Base-by-base conservation (phyloP, 108 stramenopile genomes). In the Skeletonema menzelii region DNA sequence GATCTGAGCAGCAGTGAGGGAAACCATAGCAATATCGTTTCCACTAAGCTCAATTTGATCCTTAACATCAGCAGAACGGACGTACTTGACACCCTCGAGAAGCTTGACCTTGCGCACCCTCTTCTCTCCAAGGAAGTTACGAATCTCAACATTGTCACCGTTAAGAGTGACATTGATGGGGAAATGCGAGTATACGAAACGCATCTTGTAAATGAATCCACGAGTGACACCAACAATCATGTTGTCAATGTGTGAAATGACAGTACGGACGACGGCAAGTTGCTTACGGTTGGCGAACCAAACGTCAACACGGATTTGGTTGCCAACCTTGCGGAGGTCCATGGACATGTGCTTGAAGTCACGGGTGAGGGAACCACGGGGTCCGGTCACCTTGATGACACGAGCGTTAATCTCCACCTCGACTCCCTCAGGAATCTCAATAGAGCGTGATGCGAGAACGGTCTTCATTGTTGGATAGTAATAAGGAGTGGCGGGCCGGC, bases 71-170 rank as follows among this genome's bases (percentile, higher is more conserved):
- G 87, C 88, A 34, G 96, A 87, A 74, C 97, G 93, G 27, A 85
- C 79, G 84, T 97, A 98, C 60, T 86, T 84, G 56, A 98, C 98
- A 46, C 98, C 99, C 4, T 86, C 88, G n/a, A 83, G 67, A 28
- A 99, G 89, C 65, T 85, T 75, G 67, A 99, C 91, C 67, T 87
- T 86, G 42, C 97, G 96, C 13, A 98, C 97, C 59, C 96, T 91
- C 82, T 97, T 97, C 91, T 99, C 98, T 84, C 99, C 99, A 69
- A 99, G 84, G 84, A 99, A 99, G 93, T 99, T 99, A 57, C 98
- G 91, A 76, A 99, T 97, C 79, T 99, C 99, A 68, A 99, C 95
- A 63, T 69, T 86, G 28, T 86, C 72, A 4, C 89, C 95, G 59
- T 69, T 79, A 44, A 96, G 69, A 57, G 90, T 82, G 13, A 98